A percentile compares a stretch with the other conserved stretches of the same genome.
These are phyloP conservation scores for Yamadazyma epiphylla DNA, from an alignment of 1,139 yeast genomes.

Conservation along the genomic window DNA sequence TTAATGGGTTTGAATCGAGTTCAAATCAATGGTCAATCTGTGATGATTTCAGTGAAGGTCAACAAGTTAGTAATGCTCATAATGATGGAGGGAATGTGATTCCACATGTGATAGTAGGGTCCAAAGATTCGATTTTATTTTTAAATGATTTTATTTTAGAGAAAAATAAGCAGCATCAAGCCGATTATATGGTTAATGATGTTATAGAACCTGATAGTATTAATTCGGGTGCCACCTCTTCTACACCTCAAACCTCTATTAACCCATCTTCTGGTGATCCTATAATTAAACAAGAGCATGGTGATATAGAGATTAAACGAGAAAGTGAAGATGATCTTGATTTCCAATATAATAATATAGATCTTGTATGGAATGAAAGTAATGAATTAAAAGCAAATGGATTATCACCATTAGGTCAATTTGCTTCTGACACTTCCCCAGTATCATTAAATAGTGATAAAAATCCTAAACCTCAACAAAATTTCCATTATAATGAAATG, in stretches of 20 bases:
- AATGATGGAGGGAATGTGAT: constrained; percentile 50
- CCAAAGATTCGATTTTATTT: constrained; percentile 47
- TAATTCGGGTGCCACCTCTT: too few relatives aligned
- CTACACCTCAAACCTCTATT: constrained; percentile 1
- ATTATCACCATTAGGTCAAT: constrained; percentile 24
- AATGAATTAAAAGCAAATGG: constrained; percentile 14
- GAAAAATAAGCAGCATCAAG: constrained; percentile 20
- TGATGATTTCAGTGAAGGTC: constrained; percentile 80
- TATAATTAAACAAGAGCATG: constrained; percentile 1
- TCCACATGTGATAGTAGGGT: constrained; percentile 56
- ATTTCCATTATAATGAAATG: constrained; percentile 18
- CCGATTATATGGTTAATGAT: constrained; percentile 11
- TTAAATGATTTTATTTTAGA: constrained; percentile 54
- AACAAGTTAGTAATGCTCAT: constrained; percentile 68
- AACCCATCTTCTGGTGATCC: background rate
- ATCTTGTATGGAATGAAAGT: constrained; percentile 20
- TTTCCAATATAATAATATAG: constrained; percentile 6
- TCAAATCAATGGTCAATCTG: constrained; percentile 78
- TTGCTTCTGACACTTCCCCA: constrained; percentile 22
- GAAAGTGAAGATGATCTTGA: constrained; percentile 7
- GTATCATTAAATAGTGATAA: constrained; percentile 17
- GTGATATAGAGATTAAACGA: background rate
- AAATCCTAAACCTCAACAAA: constrained; percentile 5
- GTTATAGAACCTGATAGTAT: too few relatives aligned
- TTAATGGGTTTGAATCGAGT: constrained; percentile 45